A percentile compares a stretch with the other conserved stretches of the same genome.
phyloP scores from a whole-genome alignment of 148 eudicot species.

The Oxyria digyna region DNA sequence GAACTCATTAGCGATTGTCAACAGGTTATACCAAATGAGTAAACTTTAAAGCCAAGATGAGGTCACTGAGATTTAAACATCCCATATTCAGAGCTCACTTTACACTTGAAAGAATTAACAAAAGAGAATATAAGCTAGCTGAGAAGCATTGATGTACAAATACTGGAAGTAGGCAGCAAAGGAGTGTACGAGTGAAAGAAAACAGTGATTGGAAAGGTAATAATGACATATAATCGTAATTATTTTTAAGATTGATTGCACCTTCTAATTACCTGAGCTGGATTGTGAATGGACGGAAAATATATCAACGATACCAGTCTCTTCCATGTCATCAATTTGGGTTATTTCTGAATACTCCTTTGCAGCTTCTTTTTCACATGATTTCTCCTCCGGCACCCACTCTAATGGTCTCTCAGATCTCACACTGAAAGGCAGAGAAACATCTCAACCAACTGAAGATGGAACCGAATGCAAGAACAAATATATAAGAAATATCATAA shows the following conservation, averaged over 20 bases:
- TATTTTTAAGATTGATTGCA: not conserved
- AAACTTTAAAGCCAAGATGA: not conserved
- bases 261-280: slow-evolving; percentile 27
- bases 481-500: not conserved
- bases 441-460: not conserved
- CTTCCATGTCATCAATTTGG: slow-evolving; percentile 26
- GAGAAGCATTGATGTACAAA: not conserved
- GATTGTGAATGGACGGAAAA: slow-evolving; percentile 53
- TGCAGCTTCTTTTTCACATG: slow-evolving; percentile 13
- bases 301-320: slow-evolving; percentile 32
- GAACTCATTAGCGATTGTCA: not conserved
- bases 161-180: not conserved
- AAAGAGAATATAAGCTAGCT: not conserved
- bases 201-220: not conserved
- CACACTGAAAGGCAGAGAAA: slow-evolving; percentile 24
- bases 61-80: not conserved
- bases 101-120: not conserved
- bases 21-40: not conserved
- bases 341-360: slow-evolving; percentile 20
- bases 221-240: not conserved
- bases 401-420: slow-evolving; percentile 70
- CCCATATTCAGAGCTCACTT: not conserved
- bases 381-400: slow-evolving; percentile 72
- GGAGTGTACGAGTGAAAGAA: not conserved
- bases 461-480: not conserved